Evolutionary conservation across 768 basidiomycete genomes (phyloP).

Genomic region (Dentipellis fragilis): DNA sequence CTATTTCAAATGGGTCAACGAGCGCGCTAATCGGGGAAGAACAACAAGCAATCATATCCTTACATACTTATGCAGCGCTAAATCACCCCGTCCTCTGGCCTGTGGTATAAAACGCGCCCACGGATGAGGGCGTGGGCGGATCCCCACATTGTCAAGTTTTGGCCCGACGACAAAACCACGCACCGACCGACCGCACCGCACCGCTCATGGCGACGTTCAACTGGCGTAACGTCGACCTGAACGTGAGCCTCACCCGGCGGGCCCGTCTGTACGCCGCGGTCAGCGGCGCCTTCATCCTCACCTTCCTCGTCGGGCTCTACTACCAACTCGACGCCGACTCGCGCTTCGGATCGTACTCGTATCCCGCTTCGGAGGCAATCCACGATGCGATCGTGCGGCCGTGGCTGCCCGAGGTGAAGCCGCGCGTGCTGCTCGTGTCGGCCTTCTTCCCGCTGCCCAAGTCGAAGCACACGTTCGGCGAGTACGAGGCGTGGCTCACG

Average conservation of each 20-base stretch:
- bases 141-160: too few relatives aligned
- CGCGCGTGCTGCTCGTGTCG: not conserved
- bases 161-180: too few relatives aligned
- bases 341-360: not conserved
- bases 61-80: too few relatives aligned
- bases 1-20: too few relatives aligned
- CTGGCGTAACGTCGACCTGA: too few relatives aligned
- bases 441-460: not conserved
- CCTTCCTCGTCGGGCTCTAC: not conserved
- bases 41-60: too few relatives aligned
- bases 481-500: not conserved
- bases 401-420: not conserved
- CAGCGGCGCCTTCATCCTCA: constrained; percentile 5
- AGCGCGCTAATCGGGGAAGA: too few relatives aligned
- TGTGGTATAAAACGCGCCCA: too few relatives aligned
- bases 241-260: not conserved
- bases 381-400: not conserved
- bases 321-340: not conserved
- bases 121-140: too few relatives aligned
- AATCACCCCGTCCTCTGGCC: too few relatives aligned
- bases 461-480: not conserved
- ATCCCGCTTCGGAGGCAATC: not conserved
- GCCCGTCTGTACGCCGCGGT: constrained; percentile 1
- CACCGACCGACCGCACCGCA: too few relatives aligned
- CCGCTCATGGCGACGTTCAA: too few relatives aligned